Conservation (phyloP, 148 eudicot genomes). For the Fagopyrum homotropicum region DNA sequence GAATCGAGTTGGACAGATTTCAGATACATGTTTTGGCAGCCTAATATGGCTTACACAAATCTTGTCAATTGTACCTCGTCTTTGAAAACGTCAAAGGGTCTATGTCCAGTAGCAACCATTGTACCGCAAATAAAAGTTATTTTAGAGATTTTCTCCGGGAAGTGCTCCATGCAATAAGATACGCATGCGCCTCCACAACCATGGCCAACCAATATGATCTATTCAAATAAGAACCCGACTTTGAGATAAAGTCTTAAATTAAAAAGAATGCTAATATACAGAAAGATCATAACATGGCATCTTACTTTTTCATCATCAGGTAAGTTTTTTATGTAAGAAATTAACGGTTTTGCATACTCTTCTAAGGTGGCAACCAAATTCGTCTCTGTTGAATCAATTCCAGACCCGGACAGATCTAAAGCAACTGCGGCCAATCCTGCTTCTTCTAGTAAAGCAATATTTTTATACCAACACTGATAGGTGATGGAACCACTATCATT, state of each 20-base stretch:
- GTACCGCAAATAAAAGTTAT: too few relatives aligned
- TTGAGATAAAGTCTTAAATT: background rate
- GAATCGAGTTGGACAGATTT: too few relatives aligned
- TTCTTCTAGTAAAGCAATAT: slow-evolving; percentile 81
- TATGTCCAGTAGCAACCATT: too few relatives aligned
- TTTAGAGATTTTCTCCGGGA: background rate
- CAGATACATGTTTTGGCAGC: too few relatives aligned
- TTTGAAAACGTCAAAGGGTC: too few relatives aligned
- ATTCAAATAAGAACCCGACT: background rate
- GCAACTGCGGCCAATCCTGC: slow-evolving; percentile 70
- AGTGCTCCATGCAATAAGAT: slow-evolving; percentile 79
- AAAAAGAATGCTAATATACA: background rate
- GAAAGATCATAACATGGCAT: background rate
- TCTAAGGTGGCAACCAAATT: slow-evolving; percentile 48
- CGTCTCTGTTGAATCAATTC: slow-evolving; percentile 64
- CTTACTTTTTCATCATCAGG: slow-evolving; percentile 75
- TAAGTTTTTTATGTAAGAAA: slow-evolving; percentile 44
- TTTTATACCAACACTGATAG: slow-evolving; percentile 84
- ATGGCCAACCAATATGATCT: slow-evolving; percentile 97
- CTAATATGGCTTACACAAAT: too few relatives aligned
- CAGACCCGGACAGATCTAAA: slow-evolving; percentile 86
- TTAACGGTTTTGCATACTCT: slow-evolving; percentile 78
- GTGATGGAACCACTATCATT: too few relatives aligned
- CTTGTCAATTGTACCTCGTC: too few relatives aligned
- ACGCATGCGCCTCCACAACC: slow-evolving; percentile 90